These are phyloP conservation scores for Peltaster fructicola DNA, from an alignment of 2,329 filamentous ascomycete genomes.

Conservation along the genomic window DNA sequence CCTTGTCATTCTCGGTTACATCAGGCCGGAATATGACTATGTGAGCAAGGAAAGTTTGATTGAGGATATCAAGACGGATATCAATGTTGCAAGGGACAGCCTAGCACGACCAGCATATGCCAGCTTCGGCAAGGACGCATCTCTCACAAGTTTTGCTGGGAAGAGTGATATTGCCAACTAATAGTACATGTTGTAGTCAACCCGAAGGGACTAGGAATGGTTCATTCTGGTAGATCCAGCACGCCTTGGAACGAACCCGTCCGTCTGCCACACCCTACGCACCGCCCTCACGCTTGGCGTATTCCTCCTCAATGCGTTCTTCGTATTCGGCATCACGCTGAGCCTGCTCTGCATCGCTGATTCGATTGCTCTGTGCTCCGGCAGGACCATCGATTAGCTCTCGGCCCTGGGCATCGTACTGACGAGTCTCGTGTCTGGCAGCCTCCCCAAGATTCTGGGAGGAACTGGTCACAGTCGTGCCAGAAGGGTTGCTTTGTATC, in stretches of 20 bases:
- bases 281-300: slow-evolving; percentile 18
- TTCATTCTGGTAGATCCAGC: neutral
- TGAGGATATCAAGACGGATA: slow-evolving; percentile 76
- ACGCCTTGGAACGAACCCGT: too few species aligned
- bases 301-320: slow-evolving; percentile 16
- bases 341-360: slow-evolving; percentile 15
- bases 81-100: slow-evolving; percentile 61
- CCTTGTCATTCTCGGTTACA: slow-evolving; percentile 67
- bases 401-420: slow-evolving; percentile 16
- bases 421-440: slow-evolving; percentile 11
- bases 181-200: slow-evolving; percentile 2
- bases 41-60: slow-evolving; percentile 65
- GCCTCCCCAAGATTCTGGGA: slow-evolving; percentile 16
- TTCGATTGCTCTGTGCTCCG: slow-evolving; percentile 5
- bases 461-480: slow-evolving; percentile 13
- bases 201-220: neutral
- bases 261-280: slow-evolving; percentile 7
- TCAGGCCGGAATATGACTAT: slow-evolving; percentile 82
- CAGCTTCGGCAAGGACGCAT: slow-evolving; percentile 30
- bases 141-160: slow-evolving; percentile 19
- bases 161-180: slow-evolving; percentile 15
- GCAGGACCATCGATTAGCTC: slow-evolving; percentile 9
- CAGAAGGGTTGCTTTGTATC: slow-evolving; percentile 11
- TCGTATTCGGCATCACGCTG: slow-evolving; percentile 11
- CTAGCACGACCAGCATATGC: slow-evolving; percentile 47